Evolutionary conservation across 495 filamentous ascomycete species (phyloP), one percentile per base, ranked within the genome.

Genomic region (Podospora pseudoanserina): DNA sequence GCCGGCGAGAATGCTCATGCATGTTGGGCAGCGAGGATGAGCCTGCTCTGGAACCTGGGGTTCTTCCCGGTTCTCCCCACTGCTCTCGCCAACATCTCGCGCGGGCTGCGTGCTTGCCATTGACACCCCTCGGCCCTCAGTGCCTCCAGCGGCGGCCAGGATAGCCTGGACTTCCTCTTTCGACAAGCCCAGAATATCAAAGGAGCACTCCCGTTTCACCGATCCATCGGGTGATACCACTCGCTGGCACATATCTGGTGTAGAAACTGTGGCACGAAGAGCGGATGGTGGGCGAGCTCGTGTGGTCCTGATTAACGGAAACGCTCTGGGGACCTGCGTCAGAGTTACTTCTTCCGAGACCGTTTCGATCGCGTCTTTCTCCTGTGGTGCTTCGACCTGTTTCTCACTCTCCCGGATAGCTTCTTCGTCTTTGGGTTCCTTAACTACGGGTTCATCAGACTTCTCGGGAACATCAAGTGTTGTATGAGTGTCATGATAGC

Each of bases 201-300:
- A 63, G 19, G 61, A 63, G 32, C 61, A 63, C n/a, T 49, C 61
- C 30, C 32, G 30, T 15, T n/a, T 9, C 13, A 63, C 30, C 30
- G 61, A 63, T 63, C 61, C 61, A 49, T 39, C 32, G 6, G 30
- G 61, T 19, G 61, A 34, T 11, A 44, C 61, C n/a, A 49, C 61
- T 4, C 18, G 28, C 15, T 39, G 28, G 61, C 28, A 63, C 7
- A 63, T 19, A 3, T 63, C 55, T 58, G 55, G 23, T 5, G n/a
- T 26, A 26, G 55, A 58, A 20, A 19, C n/a, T 5, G 55, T 20
- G 5, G n/a, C 1, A 6, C 55, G 55, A 2, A 58, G 18, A 11
- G 55, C 6, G 55, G 55, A 58, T 58, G 55, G 55, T 58, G 55
- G 55, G 23, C 55, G 55, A 58, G 55, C 23, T 5, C 9, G 23